phyloP scores from a whole-genome alignment of 2,329 filamentous ascomycete genomes.

The Colletotrichum sp. region DNA sequence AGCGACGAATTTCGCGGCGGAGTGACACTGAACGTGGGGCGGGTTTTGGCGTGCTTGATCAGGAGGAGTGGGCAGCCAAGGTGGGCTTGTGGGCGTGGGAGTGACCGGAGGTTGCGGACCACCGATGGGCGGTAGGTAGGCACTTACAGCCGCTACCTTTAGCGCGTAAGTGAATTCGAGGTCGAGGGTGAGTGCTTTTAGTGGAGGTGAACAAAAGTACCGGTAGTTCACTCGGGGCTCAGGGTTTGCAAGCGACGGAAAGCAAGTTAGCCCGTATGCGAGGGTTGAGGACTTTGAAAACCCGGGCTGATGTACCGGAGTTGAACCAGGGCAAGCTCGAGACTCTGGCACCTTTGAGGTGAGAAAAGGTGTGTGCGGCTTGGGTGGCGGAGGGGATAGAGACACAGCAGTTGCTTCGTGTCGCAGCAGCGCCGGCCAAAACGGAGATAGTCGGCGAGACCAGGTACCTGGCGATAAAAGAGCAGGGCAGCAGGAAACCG shows the following conservation, averaged over 20 bases:
- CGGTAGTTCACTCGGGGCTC: background rate
- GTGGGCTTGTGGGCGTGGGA: background rate
- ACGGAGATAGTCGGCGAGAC: conserved; percentile 1
- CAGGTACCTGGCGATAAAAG: background rate
- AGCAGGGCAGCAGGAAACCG: background rate
- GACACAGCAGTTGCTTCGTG: background rate
- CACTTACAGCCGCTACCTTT: background rate
- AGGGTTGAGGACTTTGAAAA: background rate
- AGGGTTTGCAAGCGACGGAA: background rate
- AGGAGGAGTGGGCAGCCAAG: background rate
- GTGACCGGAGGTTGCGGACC: conserved; percentile 1
- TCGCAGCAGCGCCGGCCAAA: background rate
- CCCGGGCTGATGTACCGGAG: background rate
- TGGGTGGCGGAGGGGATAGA: background rate
- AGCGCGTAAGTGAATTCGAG: background rate
- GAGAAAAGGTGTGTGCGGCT: background rate
- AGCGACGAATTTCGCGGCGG: background rate
- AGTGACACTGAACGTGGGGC: background rate
- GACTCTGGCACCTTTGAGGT: background rate
- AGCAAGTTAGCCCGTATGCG: background rate
- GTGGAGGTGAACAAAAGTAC: background rate
- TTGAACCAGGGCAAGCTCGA: background rate
- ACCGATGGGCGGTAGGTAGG: background rate
- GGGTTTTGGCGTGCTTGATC: background rate
- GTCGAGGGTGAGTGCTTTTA: background rate